Evolutionary conservation across 164 flowering plant species (phyloP), one percentile per base, ranked within the genome.

Genomic region (Sextonia rubra): DNA sequence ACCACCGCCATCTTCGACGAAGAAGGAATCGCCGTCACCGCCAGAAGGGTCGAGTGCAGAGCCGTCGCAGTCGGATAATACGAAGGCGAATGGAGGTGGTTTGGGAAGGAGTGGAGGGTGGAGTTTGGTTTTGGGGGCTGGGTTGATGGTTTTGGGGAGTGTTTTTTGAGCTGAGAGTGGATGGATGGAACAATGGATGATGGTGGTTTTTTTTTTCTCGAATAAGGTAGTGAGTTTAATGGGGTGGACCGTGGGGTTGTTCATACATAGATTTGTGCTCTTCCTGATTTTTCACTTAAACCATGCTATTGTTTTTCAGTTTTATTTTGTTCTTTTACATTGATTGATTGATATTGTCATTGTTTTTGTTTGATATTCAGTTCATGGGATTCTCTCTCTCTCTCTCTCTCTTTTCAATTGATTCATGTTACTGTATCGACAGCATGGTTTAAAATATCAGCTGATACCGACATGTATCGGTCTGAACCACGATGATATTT

Each of bases 71-170:
- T 5, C 69, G 2, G 64, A 4, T 1, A 15, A 29, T 3, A 29
- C 68, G 11, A 24, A 55, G 8, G n/a, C 77, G 20, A 75, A 49
- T 4, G 70, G 84, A 0, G 82, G 81, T 26, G 69, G 83, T 0
- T 67, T 60, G 15, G 71, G 69, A 69, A 83, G 71, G 71, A 79
- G 26, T 65, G 70, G 75, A 26, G 81, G 88, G 9, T 30, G 82
- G 72, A 83, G 88, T 12, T 71, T 84, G 49, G 78, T 80, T 6
- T 65, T 73, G 64, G 86, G 82, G 52, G 17, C 87, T 60, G 83
- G 73, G 26, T 63, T 83, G 80, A 37, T 58, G 44, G 82, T 81
- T 86, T 75, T 84, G 79, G 81, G 83, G 20, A 55, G 48, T 76
- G 61, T 82, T 29, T 76, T 52, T 52, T 52, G n/a, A 52, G 64